Conservation (phyloP, 1,139 yeast genomes). For the Sugiyamaella xylanicola region DNA sequence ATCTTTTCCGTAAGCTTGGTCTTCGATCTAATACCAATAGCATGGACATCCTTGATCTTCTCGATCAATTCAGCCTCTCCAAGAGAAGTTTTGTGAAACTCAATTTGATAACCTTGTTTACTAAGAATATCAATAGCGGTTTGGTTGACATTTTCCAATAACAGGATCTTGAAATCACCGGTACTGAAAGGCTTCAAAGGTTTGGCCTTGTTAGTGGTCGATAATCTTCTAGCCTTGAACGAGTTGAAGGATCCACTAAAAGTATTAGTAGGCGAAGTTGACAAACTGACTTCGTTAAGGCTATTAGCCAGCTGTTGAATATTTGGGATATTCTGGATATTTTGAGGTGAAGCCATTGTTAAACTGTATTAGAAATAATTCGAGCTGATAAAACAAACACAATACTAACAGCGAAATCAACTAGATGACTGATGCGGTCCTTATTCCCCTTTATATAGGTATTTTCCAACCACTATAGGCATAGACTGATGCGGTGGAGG, state of each 20-base stretch:
- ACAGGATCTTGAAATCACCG: constrained; percentile 86
- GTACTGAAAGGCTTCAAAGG: constrained; percentile 85
- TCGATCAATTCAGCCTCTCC: constrained; percentile 94
- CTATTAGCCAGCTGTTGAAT: constrained; percentile 48
- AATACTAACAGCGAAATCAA: neutral
- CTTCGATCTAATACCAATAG: constrained; percentile 97
- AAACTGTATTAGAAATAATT: neutral
- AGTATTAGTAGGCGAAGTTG: constrained; percentile 40
- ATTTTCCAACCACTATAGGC: neutral
- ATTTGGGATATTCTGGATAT: constrained; percentile 48
- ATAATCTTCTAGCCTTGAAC: constrained; percentile 41
- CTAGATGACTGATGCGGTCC: constrained; percentile 4
- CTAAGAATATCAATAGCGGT: constrained; percentile 87
- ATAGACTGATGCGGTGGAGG: too few species aligned
- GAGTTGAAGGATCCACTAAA: constrained; percentile 65
- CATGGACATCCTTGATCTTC: constrained; percentile 91
- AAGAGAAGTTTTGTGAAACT: constrained; percentile 84
- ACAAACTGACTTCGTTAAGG: constrained; percentile 57
- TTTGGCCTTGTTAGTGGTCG: constrained; percentile 48
- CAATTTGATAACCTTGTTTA: constrained; percentile 95
- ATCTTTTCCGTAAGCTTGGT: constrained; percentile 82
- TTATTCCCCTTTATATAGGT: constrained; percentile 9
- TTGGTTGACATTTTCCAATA: constrained; percentile 88
- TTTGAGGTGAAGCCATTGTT: constrained; percentile 69
- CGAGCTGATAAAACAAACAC: neutral